These are phyloP conservation scores for Lobosporangium transversale DNA, from an alignment of 192 early-diverging fungal genomes.

Conservation along the genomic window DNA sequence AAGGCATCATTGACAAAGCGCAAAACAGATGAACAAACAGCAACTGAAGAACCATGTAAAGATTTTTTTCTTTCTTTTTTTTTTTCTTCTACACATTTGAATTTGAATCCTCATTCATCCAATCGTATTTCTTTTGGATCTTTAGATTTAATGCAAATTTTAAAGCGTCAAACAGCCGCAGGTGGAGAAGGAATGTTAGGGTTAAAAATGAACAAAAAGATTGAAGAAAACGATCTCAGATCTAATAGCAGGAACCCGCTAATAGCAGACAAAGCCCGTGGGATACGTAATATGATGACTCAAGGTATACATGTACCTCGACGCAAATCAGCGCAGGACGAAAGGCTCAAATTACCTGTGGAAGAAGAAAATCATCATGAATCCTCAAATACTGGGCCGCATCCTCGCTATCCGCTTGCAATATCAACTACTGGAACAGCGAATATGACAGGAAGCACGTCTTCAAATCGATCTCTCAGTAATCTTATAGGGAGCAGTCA, in stretches of 20 bases:
- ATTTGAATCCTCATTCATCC: no score
- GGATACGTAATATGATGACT: conserved; percentile 46
- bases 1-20: conserved; percentile 27
- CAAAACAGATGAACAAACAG: conserved; percentile 30
- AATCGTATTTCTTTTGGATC: no score
- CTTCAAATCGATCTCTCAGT: no score
- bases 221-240: conserved; percentile 44
- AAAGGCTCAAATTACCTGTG: conserved; percentile 17
- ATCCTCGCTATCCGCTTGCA: background rate
- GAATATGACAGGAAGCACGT: conserved; percentile 7
- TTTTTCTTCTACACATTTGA: no score
- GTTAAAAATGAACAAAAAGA: conserved; percentile 51
- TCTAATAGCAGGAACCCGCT: conserved; percentile 25
- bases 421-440: background rate
- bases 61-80: no score
- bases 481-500: no score
- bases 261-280: conserved; percentile 37
- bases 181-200: conserved; percentile 20
- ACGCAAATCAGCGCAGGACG: conserved; percentile 45
- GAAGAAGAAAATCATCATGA: conserved; percentile 7
- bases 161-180: conserved; percentile 31
- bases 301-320: conserved; percentile 48
- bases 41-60: conserved; percentile 33
- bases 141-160: conserved; percentile 35
- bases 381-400: background rate